These are phyloP conservation scores for Pelargonium hybrid DNA, from an alignment of 441 rosid genomes.

Conservation along the genomic window DNA sequence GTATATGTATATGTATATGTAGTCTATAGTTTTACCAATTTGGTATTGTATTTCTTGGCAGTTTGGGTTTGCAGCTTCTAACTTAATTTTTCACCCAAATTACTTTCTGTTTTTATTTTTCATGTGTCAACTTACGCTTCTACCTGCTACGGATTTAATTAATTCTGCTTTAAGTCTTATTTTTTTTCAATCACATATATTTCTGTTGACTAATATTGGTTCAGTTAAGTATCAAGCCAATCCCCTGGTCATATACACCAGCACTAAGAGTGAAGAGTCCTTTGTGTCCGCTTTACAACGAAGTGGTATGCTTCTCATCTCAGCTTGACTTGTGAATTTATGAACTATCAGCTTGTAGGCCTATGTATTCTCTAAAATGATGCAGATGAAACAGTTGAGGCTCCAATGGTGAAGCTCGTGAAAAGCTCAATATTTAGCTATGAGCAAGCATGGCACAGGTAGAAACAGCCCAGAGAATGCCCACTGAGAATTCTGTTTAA, in stretches of 20 bases:
- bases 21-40: constrained; percentile 4
- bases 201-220: constrained; percentile 19
- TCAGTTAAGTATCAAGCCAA: constrained; percentile 85
- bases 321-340: constrained; percentile 12
- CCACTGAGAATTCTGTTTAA: constrained; percentile 11
- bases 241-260: constrained; percentile 66
- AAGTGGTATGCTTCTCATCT: constrained; percentile 42
- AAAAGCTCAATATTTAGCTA: constrained; percentile 93
- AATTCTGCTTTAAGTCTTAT: not conserved
- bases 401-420: constrained; percentile 56
- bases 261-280: constrained; percentile 86
- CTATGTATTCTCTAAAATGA: constrained; percentile 24
- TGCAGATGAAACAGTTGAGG: constrained; percentile 59
- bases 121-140: constrained; percentile 4
- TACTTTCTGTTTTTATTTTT: not conserved
- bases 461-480: constrained; percentile 15
- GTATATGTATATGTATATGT: not conserved
- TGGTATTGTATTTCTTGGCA: constrained; percentile 13
- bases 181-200: constrained; percentile 7
- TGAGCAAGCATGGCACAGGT: constrained; percentile 99
- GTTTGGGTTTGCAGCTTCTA: constrained; percentile 4
- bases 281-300: constrained; percentile 70
- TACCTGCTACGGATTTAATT: not conserved
- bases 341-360: constrained; percentile 16
- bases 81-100: not conserved